A percentile compares a stretch with the other conserved stretches of the same genome.
Conservation (phyloP, 176 grass and related monocot genomes). For the Juncus effusus region DNA sequence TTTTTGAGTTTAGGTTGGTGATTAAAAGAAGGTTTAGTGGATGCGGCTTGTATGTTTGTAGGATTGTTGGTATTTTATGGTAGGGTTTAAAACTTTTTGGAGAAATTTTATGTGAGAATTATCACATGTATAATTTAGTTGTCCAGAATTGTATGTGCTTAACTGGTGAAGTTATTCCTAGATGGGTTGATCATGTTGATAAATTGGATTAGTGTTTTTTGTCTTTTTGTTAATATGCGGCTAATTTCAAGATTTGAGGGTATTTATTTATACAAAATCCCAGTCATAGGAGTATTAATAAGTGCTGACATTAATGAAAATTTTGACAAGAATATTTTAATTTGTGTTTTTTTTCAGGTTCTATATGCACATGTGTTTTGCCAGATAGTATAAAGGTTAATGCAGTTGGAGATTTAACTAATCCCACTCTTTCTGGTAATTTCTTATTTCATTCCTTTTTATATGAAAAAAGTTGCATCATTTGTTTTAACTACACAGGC, state of each 20-base stretch:
- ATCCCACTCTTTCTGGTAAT: constrained; percentile 56
- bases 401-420: constrained; percentile 49
- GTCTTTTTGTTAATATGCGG: not conserved
- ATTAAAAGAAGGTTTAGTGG: too few relatives aligned
- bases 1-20: not conserved
- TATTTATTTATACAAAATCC: not conserved
- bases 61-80: too few relatives aligned
- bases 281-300: not conserved
- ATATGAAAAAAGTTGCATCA: not conserved
- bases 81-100: too few relatives aligned
- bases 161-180: constrained; percentile 64
- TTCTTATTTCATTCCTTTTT: not conserved
- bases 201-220: constrained; percentile 52
- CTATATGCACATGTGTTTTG: constrained; percentile 75
- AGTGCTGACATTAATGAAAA: too few relatives aligned
- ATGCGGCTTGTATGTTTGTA: too few relatives aligned
- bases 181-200: constrained; percentile 88
- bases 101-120: too few relatives aligned
- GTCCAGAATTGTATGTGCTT: constrained; percentile 88
- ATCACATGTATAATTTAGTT: constrained; percentile 32
- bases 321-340: too few relatives aligned
- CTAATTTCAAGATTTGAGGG: not conserved
- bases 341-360: constrained; percentile 41
- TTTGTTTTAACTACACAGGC: not conserved
- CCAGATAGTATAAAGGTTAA: constrained; percentile 72